Percentiles rank a stretch among this genome's conserved stretches.
phyloP scores from a whole-genome alignment of 2,329 filamentous ascomycete species.

The Colletotrichum paranaense region DNA sequence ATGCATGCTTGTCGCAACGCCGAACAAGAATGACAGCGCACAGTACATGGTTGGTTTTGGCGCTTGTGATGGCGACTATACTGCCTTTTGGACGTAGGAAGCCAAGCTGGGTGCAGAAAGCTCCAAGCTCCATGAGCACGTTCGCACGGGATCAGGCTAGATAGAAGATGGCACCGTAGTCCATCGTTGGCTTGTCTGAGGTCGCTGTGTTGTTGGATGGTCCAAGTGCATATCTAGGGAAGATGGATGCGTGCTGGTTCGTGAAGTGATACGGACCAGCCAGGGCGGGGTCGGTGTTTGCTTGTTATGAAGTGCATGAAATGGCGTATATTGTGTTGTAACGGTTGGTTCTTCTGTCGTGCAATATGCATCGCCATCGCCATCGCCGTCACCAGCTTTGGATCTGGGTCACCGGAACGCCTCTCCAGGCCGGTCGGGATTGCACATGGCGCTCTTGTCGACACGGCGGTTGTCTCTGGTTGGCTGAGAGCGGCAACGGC shows the following conservation, averaged over 20 bases:
- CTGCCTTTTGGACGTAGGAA: background rate
- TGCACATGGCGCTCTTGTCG: background rate
- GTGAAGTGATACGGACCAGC: background rate
- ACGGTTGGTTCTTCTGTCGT: background rate
- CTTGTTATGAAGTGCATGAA: background rate
- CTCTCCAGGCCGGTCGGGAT: background rate
- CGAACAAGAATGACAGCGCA: conserved; percentile 27
- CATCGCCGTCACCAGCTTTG: background rate
- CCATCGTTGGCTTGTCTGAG: conserved; percentile 11
- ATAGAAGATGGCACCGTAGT: conserved; percentile 3
- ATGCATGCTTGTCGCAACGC: conserved; percentile 1
- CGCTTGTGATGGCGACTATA: conserved; percentile 11
- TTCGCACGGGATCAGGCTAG: conserved; percentile 19
- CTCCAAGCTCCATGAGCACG: conserved; percentile 19
- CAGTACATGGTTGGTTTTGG: background rate
- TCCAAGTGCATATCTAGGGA: background rate
- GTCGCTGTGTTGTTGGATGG: background rate
- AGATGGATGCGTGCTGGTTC: background rate
- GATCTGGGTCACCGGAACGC: background rate
- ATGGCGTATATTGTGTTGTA: background rate
- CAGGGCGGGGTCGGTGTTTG: background rate
- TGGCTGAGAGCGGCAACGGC: background rate
- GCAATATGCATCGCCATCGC: background rate
- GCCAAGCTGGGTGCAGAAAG: conserved; percentile 4
- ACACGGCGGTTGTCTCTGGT: background rate